Base-by-base conservation (phyloP, 257 asterid species). In the Primulina tabacum region DNA sequence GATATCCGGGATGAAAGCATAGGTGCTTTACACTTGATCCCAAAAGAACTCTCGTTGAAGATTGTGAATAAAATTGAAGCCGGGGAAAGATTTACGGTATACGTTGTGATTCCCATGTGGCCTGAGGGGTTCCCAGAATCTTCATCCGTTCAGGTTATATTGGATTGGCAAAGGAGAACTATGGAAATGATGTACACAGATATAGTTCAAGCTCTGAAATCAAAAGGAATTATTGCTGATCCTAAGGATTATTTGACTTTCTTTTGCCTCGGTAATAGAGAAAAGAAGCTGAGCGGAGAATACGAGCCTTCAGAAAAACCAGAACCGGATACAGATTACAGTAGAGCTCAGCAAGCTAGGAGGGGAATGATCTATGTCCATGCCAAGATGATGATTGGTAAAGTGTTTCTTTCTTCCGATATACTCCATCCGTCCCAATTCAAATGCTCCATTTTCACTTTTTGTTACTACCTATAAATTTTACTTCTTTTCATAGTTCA, bases 181-280 rank as follows among this genome's bases (percentile, higher is more conserved):
- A 79, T 79, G 77, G 83, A 79, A 59, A 79, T 79, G 83, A 79
- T 79, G 83, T 75, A 79, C 53, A 71, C 58, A 5, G 83, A 75
- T 18, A 67, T 79, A 0, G 80, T 71, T 8, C 20, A 63, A 56
- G 77, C 80, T 3, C 72, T 79, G 12, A 67, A 68, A 60, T 34
- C 34, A 0, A 79, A 72, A 57, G 78, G 80, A 5, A 62, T 78
- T 33, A 5, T 18, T 2, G 78, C 76, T 8, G 43, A 79, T 33
- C 80, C 74, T 4, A 75, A 57, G 55, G 80, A 79, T 38, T 79
- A 79, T 59, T 38, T 75, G 76, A 79, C 83, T 52, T 79, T 79
- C 75, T 79, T 79, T 71, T 75, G 83, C 71, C 75, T 79, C 12
- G 83, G 80, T 3, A 79, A 75, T 34, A 34, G 80, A 32, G 83